Conservation (phyloP, 768 basidiomycete species). For the Pleurotus tuoliensis region DNA sequence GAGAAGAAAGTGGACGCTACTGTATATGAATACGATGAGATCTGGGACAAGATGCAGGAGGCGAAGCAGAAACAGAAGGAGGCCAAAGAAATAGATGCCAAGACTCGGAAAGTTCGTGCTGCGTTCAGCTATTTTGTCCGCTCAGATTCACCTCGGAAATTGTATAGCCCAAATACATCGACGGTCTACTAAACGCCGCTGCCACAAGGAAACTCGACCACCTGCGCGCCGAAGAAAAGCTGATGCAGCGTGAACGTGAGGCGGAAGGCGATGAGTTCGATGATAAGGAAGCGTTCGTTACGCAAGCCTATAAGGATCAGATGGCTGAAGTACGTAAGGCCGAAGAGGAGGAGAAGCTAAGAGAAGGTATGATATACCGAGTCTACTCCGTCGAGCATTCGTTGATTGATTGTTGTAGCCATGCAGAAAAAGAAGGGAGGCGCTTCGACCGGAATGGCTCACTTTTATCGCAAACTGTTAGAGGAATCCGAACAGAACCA, state of each 20-base stretch:
- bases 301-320: slow-evolving; percentile 95
- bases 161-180: slow-evolving; percentile 88
- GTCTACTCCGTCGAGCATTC: not conserved
- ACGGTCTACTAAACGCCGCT: slow-evolving; percentile 71
- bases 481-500: slow-evolving; percentile 81
- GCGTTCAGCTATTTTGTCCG: not conserved
- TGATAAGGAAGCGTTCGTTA: slow-evolving; percentile 97
- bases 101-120: slow-evolving; percentile 68
- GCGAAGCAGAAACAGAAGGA: slow-evolving; percentile 72
- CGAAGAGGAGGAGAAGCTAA: slow-evolving; percentile 86
- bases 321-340: slow-evolving; percentile 88
- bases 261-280: slow-evolving; percentile 89
- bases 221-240: slow-evolving; percentile 94
- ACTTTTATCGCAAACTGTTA: slow-evolving; percentile 77
- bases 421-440: slow-evolving; percentile 57
- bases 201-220: slow-evolving; percentile 87
- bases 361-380: slow-evolving; percentile 65
- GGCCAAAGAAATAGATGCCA: slow-evolving; percentile 70
- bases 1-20: slow-evolving; percentile 77
- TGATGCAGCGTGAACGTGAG: slow-evolving; percentile 92
- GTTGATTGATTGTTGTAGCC: slow-evolving; percentile 33
- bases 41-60: slow-evolving; percentile 94
- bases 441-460: slow-evolving; percentile 71
- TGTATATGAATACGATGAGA: slow-evolving; percentile 93
- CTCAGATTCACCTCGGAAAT: slow-evolving; percentile 10